Evolutionary conservation across 768 basidiomycete species (phyloP).

Genomic region (Tremella yokohamensis): DNA sequence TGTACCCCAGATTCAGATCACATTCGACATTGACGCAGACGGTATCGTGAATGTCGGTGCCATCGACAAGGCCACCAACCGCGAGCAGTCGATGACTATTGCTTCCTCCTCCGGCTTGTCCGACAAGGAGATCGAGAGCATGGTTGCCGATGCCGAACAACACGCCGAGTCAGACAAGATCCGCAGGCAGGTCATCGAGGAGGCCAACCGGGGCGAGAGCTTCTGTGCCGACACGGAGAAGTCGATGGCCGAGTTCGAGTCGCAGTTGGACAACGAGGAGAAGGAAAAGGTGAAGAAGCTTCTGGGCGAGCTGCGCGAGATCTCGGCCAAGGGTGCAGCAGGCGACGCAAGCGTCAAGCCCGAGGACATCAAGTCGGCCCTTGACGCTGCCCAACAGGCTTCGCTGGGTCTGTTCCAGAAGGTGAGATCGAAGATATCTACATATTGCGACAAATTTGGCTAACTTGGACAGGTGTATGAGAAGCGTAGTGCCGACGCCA

Average conservation of each 20-base stretch:
- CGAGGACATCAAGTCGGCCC: slow-evolving; percentile 85
- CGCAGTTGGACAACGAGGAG: slow-evolving; percentile 86
- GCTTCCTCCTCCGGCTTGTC: slow-evolving; percentile 94
- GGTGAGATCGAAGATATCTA: slow-evolving; percentile 51
- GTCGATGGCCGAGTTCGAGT: slow-evolving; percentile 96
- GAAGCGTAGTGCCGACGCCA: slow-evolving; percentile 77
- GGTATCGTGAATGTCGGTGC: slow-evolving; percentile 97
- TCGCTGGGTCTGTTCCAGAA: slow-evolving; percentile 97
- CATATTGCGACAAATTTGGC: not conserved
- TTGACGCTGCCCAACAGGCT: slow-evolving; percentile 88
- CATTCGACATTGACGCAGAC: slow-evolving; percentile 85
- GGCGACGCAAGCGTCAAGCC: slow-evolving; percentile 76
- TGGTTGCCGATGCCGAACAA: slow-evolving; percentile 91
- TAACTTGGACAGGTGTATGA: slow-evolving; percentile 63
- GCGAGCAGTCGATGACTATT: slow-evolving; percentile 62
- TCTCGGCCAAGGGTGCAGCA: slow-evolving; percentile 83
- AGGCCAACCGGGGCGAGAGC: slow-evolving; percentile 93
- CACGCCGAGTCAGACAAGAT: slow-evolving; percentile 90
- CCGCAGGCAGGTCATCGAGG: slow-evolving; percentile 83
- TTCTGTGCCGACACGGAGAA: slow-evolving; percentile 94
- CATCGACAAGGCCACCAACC: slow-evolving; percentile 62
- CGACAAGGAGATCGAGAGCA: slow-evolving; percentile 94
- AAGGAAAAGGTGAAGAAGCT: slow-evolving; percentile 90
- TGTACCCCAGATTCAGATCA: slow-evolving; percentile 81
- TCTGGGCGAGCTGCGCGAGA: slow-evolving; percentile 77